Evolutionary conservation across 2,329 filamentous ascomycete species (phyloP).

Genomic region (Colletotrichum higginsianum): DNA sequence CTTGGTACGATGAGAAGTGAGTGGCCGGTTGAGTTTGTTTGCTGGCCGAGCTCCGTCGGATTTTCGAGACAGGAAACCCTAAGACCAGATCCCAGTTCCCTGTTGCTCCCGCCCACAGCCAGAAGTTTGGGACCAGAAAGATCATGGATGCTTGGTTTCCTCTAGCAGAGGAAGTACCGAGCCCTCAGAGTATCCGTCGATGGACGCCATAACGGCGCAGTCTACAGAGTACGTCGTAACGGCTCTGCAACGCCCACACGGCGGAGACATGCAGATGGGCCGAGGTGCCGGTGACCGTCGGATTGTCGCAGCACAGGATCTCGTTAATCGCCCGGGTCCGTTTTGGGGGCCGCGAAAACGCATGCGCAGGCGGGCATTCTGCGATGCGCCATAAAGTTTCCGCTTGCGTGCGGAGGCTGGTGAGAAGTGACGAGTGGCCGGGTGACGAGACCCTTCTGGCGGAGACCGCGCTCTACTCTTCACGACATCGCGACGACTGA

Average conservation of each 20-base stretch:
- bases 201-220: neutral
- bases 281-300: conserved; percentile 25
- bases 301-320: conserved; percentile 33
- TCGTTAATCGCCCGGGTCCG: conserved; percentile 26
- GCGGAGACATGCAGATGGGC: conserved; percentile 29
- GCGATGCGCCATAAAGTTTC: conserved; percentile 39
- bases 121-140: neutral
- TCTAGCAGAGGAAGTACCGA: neutral
- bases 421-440: conserved; percentile 36
- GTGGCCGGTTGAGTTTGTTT: conserved; percentile 32
- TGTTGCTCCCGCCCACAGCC: conserved; percentile 23
- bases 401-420: conserved; percentile 34
- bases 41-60: neutral
- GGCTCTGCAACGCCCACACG: conserved; percentile 36
- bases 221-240: neutral
- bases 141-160: neutral
- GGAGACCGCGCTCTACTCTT: conserved; percentile 27
- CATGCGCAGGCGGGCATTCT: conserved; percentile 33
- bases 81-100: conserved; percentile 33
- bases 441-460: conserved; percentile 18
- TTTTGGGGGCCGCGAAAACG: conserved; percentile 34
- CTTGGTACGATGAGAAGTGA: conserved; percentile 14
- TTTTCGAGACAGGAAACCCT: conserved; percentile 24
- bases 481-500: conserved; percentile 26
- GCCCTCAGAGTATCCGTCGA: neutral